Evolutionary conservation across 805 yeast species (phyloP), one percentile per base, ranked within the genome.

Genomic region (Candida coquimbonensis): DNA sequence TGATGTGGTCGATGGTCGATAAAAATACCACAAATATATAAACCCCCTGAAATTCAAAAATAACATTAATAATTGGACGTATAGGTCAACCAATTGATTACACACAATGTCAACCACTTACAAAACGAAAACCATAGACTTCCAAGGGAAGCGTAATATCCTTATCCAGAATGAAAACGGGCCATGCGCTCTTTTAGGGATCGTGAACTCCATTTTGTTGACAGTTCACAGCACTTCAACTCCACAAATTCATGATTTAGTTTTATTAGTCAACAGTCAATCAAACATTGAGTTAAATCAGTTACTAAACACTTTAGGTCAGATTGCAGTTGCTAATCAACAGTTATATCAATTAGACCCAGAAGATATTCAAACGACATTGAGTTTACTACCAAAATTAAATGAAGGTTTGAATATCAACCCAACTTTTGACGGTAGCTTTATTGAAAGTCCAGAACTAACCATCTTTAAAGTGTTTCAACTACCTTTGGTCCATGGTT

Each of bases 131-230:
- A 40, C 45, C 12, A 48, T 59, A 33, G 49, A 53, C 36, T 53
- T 47, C 47, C 38, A 57, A 21, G 62, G 61, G 6, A 45, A 43
- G 16, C 51, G 60, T 25, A 78, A 78, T 37, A 77, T 89, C 32
- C 65, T 90, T 4, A 63, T 87, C 19, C 96, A 89, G 66, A 86
- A 87, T 50, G 70, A 66, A 40, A 87, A 88, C 57, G 96, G 96
- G 0, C 96, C 96, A 0, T 89, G 96, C 59, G 95, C 96, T 2
- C 63, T 90, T 35, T 73, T 90, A 13, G 90, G 96, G 0, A 65
- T 90, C 36, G 73, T 79, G 41, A 90, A 90, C 59, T 75, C 87
- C 0, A 60, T 90, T 14, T 60, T 87, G 7, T 62, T 89, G 17
- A 66, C 78, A 4, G 72, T 72, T 13, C 54, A 58, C 8, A 56